A percentile compares a stretch with the other conserved stretches of the same genome.
These are phyloP conservation scores for Pleurotus eryngii DNA, from an alignment of 768 basidiomycete species.

Conservation along the genomic window DNA sequence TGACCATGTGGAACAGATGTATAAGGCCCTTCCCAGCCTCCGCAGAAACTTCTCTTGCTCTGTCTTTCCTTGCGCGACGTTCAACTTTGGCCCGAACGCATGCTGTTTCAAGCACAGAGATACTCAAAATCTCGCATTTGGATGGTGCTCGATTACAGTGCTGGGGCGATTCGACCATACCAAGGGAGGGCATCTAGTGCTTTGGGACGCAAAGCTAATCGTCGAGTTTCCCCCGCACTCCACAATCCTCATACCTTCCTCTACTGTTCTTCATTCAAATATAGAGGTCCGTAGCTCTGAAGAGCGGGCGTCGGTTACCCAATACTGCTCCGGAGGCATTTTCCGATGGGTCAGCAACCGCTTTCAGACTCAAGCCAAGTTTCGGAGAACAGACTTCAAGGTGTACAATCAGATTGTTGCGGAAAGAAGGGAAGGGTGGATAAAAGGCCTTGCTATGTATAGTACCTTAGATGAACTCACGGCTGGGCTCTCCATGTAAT, in stretches of 20 bases:
- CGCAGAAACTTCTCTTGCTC: slow-evolving; percentile 12
- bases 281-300: slow-evolving; percentile 16
- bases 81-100: slow-evolving; percentile 25
- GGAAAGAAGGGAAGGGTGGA: too few species aligned
- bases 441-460: too few species aligned
- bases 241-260: slow-evolving; percentile 25
- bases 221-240: slow-evolving; percentile 22
- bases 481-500: too few species aligned
- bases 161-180: slow-evolving; percentile 23
- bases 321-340: slow-evolving; percentile 23
- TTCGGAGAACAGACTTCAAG: too few species aligned
- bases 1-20: too few species aligned
- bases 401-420: too few species aligned
- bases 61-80: slow-evolving; percentile 18
- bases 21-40: too few species aligned
- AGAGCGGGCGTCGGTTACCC: slow-evolving; percentile 19
- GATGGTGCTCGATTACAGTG: slow-evolving; percentile 28
- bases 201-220: slow-evolving; percentile 23
- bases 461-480: too few species aligned
- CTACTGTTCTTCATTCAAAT: slow-evolving; percentile 23
- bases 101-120: slow-evolving; percentile 21
- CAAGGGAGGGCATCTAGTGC: slow-evolving; percentile 27
- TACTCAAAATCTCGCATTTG: slow-evolving; percentile 24
- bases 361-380: too few species aligned
- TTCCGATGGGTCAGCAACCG: slow-evolving; percentile 24